phyloP scores from a whole-genome alignment of 352 stramenopile species.

The Globisporangium camurandrum region DNA sequence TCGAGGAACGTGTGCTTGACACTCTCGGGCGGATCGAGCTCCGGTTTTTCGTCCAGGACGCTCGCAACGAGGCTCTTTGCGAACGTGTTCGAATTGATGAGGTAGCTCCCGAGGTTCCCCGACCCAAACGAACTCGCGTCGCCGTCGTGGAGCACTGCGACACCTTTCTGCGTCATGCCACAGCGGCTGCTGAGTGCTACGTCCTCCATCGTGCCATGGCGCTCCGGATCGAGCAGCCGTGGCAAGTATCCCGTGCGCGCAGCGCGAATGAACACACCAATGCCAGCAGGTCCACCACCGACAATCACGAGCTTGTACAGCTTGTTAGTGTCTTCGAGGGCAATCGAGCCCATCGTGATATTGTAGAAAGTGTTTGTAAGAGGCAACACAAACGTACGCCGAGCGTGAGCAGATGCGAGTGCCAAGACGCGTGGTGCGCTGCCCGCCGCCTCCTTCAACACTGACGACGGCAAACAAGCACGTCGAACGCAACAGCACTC shows the following conservation, averaged over 20 bases:
- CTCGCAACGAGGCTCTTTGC: conserved; percentile 62
- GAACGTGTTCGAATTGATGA: conserved; percentile 87
- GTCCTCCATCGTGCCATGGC: conserved; percentile 34
- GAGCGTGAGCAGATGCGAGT: too few species aligned
- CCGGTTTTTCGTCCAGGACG: conserved; percentile 69
- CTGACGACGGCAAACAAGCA: too few species aligned
- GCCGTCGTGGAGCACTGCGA: conserved; percentile 58
- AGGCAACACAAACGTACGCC: too few species aligned
- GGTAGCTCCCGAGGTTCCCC: conserved; percentile 66
- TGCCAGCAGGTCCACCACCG: conserved; percentile 55
- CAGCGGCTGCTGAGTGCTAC: conserved; percentile 26
- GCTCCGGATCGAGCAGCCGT: conserved; percentile 37
- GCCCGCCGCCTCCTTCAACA: too few species aligned
- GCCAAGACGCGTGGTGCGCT: too few species aligned
- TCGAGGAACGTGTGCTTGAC: conserved; percentile 75
- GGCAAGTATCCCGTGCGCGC: conserved; percentile 49
- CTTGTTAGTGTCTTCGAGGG: not conserved
- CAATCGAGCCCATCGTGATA: too few species aligned
- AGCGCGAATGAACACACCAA: conserved; percentile 72
- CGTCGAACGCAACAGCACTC: too few species aligned
- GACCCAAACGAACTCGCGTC: conserved; percentile 42
- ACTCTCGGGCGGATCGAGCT: conserved; percentile 65
- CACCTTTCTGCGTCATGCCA: conserved; percentile 41
- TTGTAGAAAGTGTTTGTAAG: too few species aligned
- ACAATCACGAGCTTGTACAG: conserved; percentile 73